Conservation (phyloP, 2,329 filamentous ascomycete species). For the Pseudocercospora pini-densiflorae region DNA sequence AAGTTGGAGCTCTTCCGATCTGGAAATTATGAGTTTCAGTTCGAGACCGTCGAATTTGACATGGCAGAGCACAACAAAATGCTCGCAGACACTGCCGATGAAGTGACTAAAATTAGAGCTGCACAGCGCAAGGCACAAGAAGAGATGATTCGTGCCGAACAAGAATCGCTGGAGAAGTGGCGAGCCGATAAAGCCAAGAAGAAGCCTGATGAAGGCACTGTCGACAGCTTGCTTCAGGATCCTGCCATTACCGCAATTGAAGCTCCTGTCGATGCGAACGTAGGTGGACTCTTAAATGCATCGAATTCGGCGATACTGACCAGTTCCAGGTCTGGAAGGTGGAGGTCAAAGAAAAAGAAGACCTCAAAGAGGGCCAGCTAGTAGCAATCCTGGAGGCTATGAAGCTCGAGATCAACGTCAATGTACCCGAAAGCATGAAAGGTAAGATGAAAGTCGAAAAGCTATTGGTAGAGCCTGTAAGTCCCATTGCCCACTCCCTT, state of each 20-base stretch:
- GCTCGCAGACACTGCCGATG: constrained; percentile 51
- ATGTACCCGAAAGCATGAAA: constrained; percentile 40
- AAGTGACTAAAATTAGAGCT: constrained; percentile 52
- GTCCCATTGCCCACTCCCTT: neutral
- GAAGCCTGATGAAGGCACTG: constrained; percentile 53
- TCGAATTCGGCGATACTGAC: neutral
- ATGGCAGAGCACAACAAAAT: constrained; percentile 60
- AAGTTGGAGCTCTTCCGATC: constrained; percentile 54
- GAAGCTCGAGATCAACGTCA: constrained; percentile 54
- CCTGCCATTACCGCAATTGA: constrained; percentile 44
- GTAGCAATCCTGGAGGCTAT: constrained; percentile 52
- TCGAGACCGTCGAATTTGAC: constrained; percentile 57
- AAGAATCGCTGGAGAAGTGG: constrained; percentile 50
- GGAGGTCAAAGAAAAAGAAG: constrained; percentile 44
- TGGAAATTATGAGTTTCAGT: constrained; percentile 58
- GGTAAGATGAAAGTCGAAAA: constrained; percentile 44
- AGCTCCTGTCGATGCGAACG: constrained; percentile 51
- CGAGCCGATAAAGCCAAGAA: constrained; percentile 49
- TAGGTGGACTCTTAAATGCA: constrained; percentile 24
- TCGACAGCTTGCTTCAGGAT: constrained; percentile 53
- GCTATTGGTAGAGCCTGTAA: constrained; percentile 46
- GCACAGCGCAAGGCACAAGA: constrained; percentile 55
- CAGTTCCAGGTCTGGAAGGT: constrained; percentile 44
- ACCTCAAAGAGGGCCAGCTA: constrained; percentile 40
- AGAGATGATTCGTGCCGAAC: constrained; percentile 53